phyloP scores from a whole-genome alignment of 2,329 filamentous ascomycete genomes.

The Diplodia intermedia region DNA sequence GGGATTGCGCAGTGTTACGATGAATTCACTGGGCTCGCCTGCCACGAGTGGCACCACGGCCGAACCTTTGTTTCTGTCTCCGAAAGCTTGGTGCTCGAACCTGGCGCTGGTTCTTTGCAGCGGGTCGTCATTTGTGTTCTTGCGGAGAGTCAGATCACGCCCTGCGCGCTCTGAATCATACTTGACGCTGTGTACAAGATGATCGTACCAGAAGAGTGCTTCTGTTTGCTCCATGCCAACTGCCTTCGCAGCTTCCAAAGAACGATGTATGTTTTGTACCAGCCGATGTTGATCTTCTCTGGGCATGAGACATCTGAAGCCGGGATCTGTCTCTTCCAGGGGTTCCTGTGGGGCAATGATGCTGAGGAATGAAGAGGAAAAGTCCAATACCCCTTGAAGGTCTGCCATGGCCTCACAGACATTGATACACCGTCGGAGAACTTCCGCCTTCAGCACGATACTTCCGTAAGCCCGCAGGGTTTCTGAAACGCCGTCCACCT shows the following conservation, averaged over 20 bases:
- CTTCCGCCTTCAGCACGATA: conserved; percentile 79
- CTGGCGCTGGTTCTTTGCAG: conserved; percentile 72
- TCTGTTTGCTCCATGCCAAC: conserved; percentile 73
- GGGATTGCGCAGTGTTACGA: conserved; percentile 87
- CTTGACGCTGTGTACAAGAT: conserved; percentile 71
- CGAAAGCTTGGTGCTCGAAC: conserved; percentile 94
- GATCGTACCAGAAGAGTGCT: conserved; percentile 97
- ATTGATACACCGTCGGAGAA: conserved; percentile 87
- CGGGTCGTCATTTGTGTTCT: conserved; percentile 22
- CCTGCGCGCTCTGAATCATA: conserved; percentile 31
- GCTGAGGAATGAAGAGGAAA: conserved; percentile 82
- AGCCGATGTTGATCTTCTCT: conserved; percentile 85
- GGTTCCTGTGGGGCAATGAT: conserved; percentile 82
- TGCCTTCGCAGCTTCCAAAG: conserved; percentile 76
- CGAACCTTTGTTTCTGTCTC: conserved; percentile 58
- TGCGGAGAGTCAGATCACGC: conserved; percentile 35
- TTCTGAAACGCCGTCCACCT: conserved; percentile 23
- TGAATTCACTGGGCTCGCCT: conserved; percentile 77
- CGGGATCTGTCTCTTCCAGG: conserved; percentile 55
- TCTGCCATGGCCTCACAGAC: conserved; percentile 94
- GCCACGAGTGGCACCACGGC: conserved; percentile 68
- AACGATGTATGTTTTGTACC: conserved; percentile 85
- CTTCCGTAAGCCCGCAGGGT: conserved; percentile 72
- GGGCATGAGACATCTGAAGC: conserved; percentile 57
- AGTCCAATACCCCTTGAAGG: conserved; percentile 85